Evolutionary conservation across 331 rosid species (phyloP).

Genomic region (Quercus tomentella): DNA sequence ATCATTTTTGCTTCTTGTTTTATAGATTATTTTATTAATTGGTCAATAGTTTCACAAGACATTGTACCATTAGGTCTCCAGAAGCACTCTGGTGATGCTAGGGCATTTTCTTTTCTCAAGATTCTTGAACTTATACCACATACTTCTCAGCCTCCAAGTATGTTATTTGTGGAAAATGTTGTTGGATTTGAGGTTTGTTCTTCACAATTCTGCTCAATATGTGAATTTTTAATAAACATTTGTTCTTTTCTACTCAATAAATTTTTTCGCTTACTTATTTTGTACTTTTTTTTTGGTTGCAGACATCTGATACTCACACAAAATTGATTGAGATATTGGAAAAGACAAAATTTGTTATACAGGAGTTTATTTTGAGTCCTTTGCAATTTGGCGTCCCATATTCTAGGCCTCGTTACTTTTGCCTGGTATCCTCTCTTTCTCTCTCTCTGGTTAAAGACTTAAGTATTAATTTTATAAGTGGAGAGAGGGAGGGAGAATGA

Average conservation of each 20-base stretch:
- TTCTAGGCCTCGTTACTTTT: conserved; percentile 97
- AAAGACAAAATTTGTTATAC: conserved; percentile 52
- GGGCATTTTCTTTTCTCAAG: conserved; percentile 90
- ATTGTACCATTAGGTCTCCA: conserved; percentile 68
- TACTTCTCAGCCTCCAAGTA: conserved; percentile 51
- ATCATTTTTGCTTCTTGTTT: conserved; percentile 9
- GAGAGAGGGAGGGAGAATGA: too few species aligned
- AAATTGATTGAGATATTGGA: conserved; percentile 71
- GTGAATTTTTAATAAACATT: background rate
- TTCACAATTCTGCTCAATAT: conserved; percentile 11
- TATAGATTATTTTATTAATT: conserved; percentile 6
- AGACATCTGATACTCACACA: conserved; percentile 86
- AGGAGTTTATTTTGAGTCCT: conserved; percentile 89
- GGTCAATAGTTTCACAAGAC: conserved; percentile 21
- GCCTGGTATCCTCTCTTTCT: conserved; percentile 56
- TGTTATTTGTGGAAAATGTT: conserved; percentile 90
- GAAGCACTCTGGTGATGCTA: conserved; percentile 87
- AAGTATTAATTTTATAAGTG: too few species aligned
- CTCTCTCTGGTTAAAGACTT: background rate
- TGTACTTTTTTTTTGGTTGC: conserved; percentile 13
- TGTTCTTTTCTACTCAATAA: background rate
- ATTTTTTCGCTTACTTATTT: background rate
- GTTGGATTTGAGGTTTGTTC: conserved; percentile 90
- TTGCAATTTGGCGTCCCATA: conserved; percentile 93
- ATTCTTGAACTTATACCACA: conserved; percentile 82